Evolutionary conservation across 139 green algal genomes (phyloP).

Genomic region (Tetradesmus obliquus): DNA sequence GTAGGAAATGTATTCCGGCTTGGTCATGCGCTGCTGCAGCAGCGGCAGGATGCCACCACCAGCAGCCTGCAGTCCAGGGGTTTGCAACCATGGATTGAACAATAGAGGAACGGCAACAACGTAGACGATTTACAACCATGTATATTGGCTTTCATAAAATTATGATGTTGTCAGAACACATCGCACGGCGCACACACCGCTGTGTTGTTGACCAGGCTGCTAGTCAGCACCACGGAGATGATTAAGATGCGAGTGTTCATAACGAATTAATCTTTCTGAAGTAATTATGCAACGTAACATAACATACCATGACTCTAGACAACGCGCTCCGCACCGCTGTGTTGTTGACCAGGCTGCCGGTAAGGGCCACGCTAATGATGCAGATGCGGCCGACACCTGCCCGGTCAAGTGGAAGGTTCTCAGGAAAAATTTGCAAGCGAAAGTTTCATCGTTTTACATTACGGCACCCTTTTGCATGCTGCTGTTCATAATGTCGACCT

Average conservation of each 20-base stretch:
- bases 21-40: slow-evolving; percentile 13
- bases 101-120: too few species aligned
- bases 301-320: too few species aligned
- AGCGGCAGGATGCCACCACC: slow-evolving; percentile 41
- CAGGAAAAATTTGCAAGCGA: too few species aligned
- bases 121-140: too few species aligned
- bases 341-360: neutral
- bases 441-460: too few species aligned
- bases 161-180: too few species aligned
- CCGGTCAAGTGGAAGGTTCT: slow-evolving; percentile 33
- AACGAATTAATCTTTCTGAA: too few species aligned
- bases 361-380: slow-evolving; percentile 30
- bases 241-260: neutral
- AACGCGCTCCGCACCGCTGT: neutral
- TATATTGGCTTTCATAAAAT: too few species aligned
- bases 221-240: neutral
- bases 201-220: neutral
- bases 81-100: too few species aligned
- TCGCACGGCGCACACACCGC: neutral
- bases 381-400: slow-evolving; percentile 32
- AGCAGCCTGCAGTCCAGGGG: neutral
- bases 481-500: too few species aligned
- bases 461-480: too few species aligned
- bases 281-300: too few species aligned
- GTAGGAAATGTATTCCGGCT: slow-evolving; percentile 22